Evolutionary conservation across 1,284 basidiomycete genomes (phyloP), one percentile per base, ranked within the genome.

Genomic region (Heterobasidion occidentale): DNA sequence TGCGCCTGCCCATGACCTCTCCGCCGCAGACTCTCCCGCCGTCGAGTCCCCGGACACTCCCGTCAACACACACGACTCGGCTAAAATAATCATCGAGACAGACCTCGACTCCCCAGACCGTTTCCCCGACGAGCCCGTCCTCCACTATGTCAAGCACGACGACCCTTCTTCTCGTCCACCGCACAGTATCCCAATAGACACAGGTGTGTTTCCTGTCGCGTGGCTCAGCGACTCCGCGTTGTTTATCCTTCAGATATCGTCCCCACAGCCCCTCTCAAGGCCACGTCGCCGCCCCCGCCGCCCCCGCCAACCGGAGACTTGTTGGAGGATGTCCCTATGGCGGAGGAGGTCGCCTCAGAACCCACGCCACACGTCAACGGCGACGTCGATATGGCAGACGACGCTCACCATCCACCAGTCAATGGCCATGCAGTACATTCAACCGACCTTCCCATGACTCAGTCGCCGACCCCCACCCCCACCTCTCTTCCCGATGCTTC

Each of bases 1-100:
- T 57, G 65, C 65, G 57, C 68, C 66, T 57, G 60, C 59, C 57
- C 60, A 63, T 64, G 62, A 67, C 65, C 69, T 69, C 12, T 42
- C 38, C 5, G 38, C 38, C 63, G 67, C 71, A 67, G 70, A 69
- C 60, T 70, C 72, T 27, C 72, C 71, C 56, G 65, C 75, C 57
- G 73, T 75, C 62, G 78, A 81, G 65, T 80, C 80, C n/a, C 78
- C 82, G 48, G 73, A 77, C 62, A 86, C 85, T 45, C 82, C 83
- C 61, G 72, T 82, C 65, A 79, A 81, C 63, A 73, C 72, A 61
- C 64, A 68, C 52, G 61, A 64, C 53, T 70, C 72, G 56, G n/a
- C 38, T 7, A 42, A 42, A 42, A 72, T 73, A 62, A 78, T 82
- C 71, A 75, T 79, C 64, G 81, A 81, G 72, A 79, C 83, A 64